phyloP scores from a whole-genome alignment of 164 flowering plant genomes.

The Aristolochia fimbriata region DNA sequence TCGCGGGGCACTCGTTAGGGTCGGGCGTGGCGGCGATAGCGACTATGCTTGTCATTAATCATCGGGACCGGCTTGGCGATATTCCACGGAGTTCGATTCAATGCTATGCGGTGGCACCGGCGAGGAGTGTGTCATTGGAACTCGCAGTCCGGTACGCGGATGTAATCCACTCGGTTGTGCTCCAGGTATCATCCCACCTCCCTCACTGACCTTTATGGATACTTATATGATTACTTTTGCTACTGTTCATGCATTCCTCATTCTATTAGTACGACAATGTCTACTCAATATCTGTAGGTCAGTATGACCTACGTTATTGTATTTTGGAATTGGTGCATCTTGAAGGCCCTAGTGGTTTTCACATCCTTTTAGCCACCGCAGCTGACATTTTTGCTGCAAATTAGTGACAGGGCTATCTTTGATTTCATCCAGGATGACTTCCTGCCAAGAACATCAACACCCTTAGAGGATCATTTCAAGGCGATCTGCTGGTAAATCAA shows the following conservation, averaged over 20 bases:
- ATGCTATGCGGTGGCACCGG: conserved; percentile 82
- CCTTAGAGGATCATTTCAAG: conserved; percentile 80
- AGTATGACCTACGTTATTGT: too few species aligned
- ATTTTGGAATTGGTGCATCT: too few species aligned
- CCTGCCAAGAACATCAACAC: conserved; percentile 87
- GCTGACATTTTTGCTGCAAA: too few species aligned
- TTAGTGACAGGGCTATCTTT: too few species aligned
- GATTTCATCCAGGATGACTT: conserved; percentile 70
- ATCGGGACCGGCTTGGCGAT: conserved; percentile 45
- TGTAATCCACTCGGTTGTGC: conserved; percentile 62
- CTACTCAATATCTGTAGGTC: too few species aligned
- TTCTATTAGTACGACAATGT: too few species aligned
- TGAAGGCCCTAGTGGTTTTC: too few species aligned
- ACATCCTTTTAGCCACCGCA: not conserved
- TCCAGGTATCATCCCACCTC: conserved; percentile 85
- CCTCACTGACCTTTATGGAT: too few species aligned
- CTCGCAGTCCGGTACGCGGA: conserved; percentile 90
- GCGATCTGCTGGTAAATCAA: conserved; percentile 76
- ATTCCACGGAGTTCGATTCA: conserved; percentile 37
- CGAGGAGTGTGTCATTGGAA: conserved; percentile 87
- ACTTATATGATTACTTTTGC: conserved; percentile 5
- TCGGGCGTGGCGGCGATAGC: conserved; percentile 74
- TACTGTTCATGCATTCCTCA: too few species aligned
- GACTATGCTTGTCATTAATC: conserved; percentile 51
- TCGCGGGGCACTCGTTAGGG: conserved; percentile 81